A percentile compares a stretch with the other conserved stretches of the same genome.
These are phyloP conservation scores for Pseudocercospora cruenta DNA, from an alignment of 2,329 filamentous ascomycete species.

Conservation along the genomic window DNA sequence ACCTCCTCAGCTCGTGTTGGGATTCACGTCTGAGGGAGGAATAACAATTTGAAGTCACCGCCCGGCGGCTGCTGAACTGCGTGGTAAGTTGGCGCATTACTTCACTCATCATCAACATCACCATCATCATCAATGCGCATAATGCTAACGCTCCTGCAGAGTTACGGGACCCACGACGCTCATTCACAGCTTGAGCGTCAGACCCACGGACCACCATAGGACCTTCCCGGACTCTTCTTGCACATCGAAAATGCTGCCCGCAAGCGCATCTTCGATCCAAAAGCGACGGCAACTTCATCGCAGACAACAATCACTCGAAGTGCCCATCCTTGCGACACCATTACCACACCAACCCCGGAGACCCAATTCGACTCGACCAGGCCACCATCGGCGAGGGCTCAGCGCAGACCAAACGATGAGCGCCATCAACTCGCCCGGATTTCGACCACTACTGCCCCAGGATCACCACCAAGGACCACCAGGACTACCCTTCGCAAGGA, in stretches of 20 bases:
- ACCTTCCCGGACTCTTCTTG: slow-evolving; percentile 67
- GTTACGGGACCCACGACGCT: slow-evolving; percentile 34
- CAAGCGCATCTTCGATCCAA: slow-evolving; percentile 69
- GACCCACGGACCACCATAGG: slow-evolving; percentile 32
- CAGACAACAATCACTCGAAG: slow-evolving; percentile 86
- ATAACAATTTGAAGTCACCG: slow-evolving; percentile 39
- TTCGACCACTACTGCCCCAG: slow-evolving; percentile 60
- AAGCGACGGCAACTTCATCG: slow-evolving; percentile 75
- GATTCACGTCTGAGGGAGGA: slow-evolving; percentile 29
- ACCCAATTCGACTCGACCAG: slow-evolving; percentile 44
- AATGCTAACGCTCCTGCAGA: slow-evolving; percentile 23
- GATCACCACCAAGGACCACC: slow-evolving; percentile 37
- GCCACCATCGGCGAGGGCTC: slow-evolving; percentile 75
- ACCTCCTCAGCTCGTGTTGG: slow-evolving; percentile 26
- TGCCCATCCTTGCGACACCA: slow-evolving; percentile 66
- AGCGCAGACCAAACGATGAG: slow-evolving; percentile 70
- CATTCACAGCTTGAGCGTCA: slow-evolving; percentile 26
- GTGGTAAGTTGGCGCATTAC: slow-evolving; percentile 58
- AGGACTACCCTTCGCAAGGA: slow-evolving; percentile 44
- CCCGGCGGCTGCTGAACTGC: slow-evolving; percentile 80
- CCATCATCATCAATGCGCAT: neutral
- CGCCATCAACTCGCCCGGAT: slow-evolving; percentile 32
- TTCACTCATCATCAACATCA: neutral
- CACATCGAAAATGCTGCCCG: slow-evolving; percentile 72
- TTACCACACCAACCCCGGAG: slow-evolving; percentile 62